Evolutionary conservation across 352 stramenopile genomes (phyloP), one percentile per base, ranked within the genome.

Genomic region (Hyaloperonospora arabidopsidis): DNA sequence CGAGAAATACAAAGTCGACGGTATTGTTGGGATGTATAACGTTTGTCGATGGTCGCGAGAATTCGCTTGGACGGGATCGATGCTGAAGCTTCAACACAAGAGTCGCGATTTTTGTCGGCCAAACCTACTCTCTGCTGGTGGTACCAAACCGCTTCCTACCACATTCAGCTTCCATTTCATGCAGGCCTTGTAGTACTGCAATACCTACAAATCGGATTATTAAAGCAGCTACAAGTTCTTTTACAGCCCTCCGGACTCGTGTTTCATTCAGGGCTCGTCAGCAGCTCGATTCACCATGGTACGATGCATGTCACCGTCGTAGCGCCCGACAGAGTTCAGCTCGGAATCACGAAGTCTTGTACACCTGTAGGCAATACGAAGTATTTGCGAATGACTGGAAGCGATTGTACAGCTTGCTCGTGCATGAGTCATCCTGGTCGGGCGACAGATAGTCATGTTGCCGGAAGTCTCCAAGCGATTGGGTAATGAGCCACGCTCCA

Each of bases 311-410:
- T 84, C 70, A 5, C 74, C 74, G 35, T 81, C 62, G 59, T 76
- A 80, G 4, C 61, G 40, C 1, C 71, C 74, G 12, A 67, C 71
- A 58, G 74, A 84, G 54, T 72, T 72, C 12, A 89, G 48, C 60
- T 86, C 75, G 43, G 84, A 85, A 58, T 86, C 73, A n/a, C 28
- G 15, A 84, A 84, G 49, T 68, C 54, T 61, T 57, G 70, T 6
- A 57, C 61, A 48, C 69, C 65, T 2, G 68, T 78, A 11, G 81
- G 57, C 35, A 78, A 46, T 13, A 84, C 63, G 7, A 57, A 66
- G 57, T 81, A 81, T 54, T 69, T 70, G 25, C 74, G 70, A 8
- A 81, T 45, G 1, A 67, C 36, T 2, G 71, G 65, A 19, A 84
- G 52, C 23, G 81, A 51, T 32, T 29, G 23, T 4, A 77, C 25